phyloP scores from a whole-genome alignment of 2,329 filamentous ascomycete genomes.

The Alternaria viburni region DNA sequence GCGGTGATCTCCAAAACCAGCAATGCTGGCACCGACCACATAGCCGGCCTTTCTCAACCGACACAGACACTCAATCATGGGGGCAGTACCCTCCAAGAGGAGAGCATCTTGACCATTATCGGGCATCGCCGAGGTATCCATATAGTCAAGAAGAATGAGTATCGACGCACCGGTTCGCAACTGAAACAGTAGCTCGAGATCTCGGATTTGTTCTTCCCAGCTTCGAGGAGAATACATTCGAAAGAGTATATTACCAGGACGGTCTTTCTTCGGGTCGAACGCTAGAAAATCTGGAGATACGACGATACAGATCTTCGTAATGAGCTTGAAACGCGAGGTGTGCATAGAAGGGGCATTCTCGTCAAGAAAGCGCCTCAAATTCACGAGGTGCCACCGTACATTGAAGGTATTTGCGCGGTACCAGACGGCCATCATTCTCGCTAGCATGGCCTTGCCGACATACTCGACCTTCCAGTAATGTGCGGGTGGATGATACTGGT shows the following conservation, averaged over 20 bases:
- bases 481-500: not conserved
- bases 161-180: not conserved
- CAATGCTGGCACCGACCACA: not conserved
- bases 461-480: not conserved
- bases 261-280: not conserved
- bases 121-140: not conserved
- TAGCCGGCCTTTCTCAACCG: not conserved
- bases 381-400: not conserved
- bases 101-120: not conserved
- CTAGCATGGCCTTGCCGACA: not conserved
- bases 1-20: not conserved
- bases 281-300: not conserved
- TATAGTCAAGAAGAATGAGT: not conserved
- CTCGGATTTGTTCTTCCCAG: not conserved
- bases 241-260: not conserved
- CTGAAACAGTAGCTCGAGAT: not conserved
- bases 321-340: not conserved
- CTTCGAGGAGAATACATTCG: not conserved
- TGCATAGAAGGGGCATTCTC: not conserved
- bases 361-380: not conserved
- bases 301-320: not conserved
- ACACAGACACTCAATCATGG: not conserved
- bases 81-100: not conserved
- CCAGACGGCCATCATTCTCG: not conserved
- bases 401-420: not conserved